Conservation (phyloP, 2,329 filamentous ascomycete genomes). For the Cordyceps javanica region DNA sequence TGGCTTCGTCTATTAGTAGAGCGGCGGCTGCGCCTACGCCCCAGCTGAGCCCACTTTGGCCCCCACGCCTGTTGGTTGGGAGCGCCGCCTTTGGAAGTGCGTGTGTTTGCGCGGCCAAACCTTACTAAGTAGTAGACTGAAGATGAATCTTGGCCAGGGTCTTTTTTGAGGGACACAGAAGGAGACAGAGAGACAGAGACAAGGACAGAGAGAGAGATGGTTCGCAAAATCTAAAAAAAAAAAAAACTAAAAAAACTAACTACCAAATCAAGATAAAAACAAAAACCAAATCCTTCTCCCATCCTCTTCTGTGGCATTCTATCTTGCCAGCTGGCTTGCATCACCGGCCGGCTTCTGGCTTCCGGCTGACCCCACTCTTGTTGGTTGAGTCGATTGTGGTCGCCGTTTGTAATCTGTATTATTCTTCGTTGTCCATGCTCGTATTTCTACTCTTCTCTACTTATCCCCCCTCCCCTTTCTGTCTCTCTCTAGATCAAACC, state of each 20-base stretch:
- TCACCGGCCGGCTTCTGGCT: background rate
- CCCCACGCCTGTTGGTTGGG: background rate
- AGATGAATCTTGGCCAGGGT: no score
- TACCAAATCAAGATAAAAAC: no score
- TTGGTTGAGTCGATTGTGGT: constrained; percentile 3
- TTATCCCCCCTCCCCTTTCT: background rate
- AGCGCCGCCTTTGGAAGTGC: no score
- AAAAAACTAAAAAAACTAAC: background rate
- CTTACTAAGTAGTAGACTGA: no score
- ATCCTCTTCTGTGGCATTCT: background rate
- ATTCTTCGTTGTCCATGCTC: background rate
- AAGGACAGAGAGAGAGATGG: no score
- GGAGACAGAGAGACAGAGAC: no score
- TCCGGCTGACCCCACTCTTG: constrained; percentile 2
- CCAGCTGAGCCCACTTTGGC: background rate
- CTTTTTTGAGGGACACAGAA: no score
- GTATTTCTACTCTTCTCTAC: background rate
- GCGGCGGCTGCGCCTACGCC: constrained; percentile 1
- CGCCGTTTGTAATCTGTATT: background rate
- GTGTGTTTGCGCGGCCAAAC: no score
- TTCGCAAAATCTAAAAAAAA: no score
- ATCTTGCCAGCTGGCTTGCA: constrained; percentile 5
- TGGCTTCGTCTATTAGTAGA: background rate
- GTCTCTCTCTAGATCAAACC: background rate
- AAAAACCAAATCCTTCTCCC: background rate